Evolutionary conservation across 345 rosid species (phyloP).

Genomic region (Syzygium aqueum): DNA sequence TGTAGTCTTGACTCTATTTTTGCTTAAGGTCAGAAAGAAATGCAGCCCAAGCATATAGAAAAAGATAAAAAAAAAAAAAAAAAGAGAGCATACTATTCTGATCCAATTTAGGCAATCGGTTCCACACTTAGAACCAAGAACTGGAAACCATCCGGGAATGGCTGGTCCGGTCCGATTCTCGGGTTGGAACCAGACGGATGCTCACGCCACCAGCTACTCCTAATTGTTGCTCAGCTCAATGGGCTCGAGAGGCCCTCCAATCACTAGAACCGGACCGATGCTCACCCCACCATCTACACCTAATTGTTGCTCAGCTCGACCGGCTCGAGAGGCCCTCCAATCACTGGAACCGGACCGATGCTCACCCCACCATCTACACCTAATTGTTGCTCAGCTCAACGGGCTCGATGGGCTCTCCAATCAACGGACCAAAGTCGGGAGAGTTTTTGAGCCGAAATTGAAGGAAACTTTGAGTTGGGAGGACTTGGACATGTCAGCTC

Average conservation of each 20-base stretch:
- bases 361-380: neutral
- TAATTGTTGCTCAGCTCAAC: neutral
- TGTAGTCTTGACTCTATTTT: neutral
- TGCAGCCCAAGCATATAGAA: neutral
- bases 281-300: neutral
- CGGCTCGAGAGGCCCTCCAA: neutral
- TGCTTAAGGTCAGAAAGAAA: neutral
- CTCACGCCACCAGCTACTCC: too few relatives aligned
- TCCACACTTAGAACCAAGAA: neutral
- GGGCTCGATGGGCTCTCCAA: neutral
- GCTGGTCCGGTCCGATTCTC: accelerated
- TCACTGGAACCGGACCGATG: neutral
- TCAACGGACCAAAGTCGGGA: neutral
- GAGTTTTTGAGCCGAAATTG: neutral
- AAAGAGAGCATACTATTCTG: accelerated
- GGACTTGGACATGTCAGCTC: neutral
- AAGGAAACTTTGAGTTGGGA: neutral
- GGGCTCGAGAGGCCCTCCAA: neutral
- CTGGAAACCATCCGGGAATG: accelerated
- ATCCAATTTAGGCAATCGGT: accelerated
- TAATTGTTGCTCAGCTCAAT: neutral
- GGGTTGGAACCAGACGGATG: neutral
- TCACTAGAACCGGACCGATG: neutral
- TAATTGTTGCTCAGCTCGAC: neutral
- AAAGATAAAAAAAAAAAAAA: neutral